phyloP scores from a whole-genome alignment of 768 basidiomycete species.

The Pleurotus sapidus region DNA sequence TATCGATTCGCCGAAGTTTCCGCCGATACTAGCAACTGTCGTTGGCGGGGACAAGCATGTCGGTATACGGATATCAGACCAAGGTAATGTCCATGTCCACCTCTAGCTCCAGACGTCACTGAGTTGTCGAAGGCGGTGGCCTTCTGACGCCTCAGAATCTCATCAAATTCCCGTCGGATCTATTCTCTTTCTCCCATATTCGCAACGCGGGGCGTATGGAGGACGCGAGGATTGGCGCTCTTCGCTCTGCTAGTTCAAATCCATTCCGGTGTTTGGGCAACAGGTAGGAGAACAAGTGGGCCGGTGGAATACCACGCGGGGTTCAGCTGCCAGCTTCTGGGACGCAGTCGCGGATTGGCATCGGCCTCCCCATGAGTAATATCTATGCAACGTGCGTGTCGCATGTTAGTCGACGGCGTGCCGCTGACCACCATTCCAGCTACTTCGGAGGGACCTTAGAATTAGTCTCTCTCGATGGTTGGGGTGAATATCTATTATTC shows the following conservation, averaged over 20 bases:
- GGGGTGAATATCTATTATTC: conserved; percentile 51
- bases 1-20: conserved; percentile 35
- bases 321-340: conserved; percentile 23
- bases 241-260: conserved; percentile 60
- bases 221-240: conserved; percentile 60
- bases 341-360: conserved; percentile 67
- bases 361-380: conserved; percentile 87
- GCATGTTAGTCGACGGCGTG: background rate
- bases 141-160: conserved; percentile 44
- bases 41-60: conserved; percentile 72
- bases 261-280: conserved; percentile 68
- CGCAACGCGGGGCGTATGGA: conserved; percentile 73
- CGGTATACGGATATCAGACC: conserved; percentile 85
- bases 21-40: conserved; percentile 74
- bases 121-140: conserved; percentile 58
- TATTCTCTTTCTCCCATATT: conserved; percentile 88
- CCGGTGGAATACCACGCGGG: conserved; percentile 27
- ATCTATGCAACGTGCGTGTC: conserved; percentile 73
- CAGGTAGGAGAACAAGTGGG: conserved; percentile 77
- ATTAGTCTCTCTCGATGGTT: conserved; percentile 77
- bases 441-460: conserved; percentile 85
- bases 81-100: conserved; percentile 46
- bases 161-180: conserved; percentile 65
- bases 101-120: background rate
- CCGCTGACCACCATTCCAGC: conserved; percentile 29